Evolutionary conservation across 140 eudicot genomes (phyloP).

Genomic region (Flaveria floridana): DNA sequence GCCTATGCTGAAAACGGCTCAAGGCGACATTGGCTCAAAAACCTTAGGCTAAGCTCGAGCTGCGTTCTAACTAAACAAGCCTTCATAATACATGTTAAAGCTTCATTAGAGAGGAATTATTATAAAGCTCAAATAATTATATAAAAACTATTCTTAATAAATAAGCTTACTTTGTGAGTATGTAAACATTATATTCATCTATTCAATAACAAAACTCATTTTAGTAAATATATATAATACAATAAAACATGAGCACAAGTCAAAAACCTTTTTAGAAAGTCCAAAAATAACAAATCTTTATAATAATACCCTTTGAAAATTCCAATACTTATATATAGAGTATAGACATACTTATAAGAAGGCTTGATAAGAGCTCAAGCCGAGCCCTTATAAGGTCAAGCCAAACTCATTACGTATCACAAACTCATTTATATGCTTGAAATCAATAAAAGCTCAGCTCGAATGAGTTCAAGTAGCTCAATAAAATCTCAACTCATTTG

Average conservation of each 20-base stretch:
- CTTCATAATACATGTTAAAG: neutral
- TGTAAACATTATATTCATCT: neutral
- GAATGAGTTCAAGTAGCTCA: neutral
- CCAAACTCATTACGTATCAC: neutral
- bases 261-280: conserved; percentile 7
- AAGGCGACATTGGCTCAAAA: neutral
- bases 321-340: neutral
- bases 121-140: neutral
- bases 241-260: neutral
- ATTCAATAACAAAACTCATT: neutral
- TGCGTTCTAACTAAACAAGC: neutral
- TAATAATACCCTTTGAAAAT: neutral
- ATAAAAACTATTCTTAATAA: neutral
- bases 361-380: neutral
- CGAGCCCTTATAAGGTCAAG: neutral
- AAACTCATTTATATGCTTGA: neutral
- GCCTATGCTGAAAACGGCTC: neutral
- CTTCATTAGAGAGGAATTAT: neutral
- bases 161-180: neutral
- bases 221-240: neutral
- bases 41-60: neutral
- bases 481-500: neutral
- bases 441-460: neutral
- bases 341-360: neutral
- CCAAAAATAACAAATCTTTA: neutral